Evolutionary conservation across 176 grass and related monocot species (phyloP).

Genomic region (Musa schizocarpa): DNA sequence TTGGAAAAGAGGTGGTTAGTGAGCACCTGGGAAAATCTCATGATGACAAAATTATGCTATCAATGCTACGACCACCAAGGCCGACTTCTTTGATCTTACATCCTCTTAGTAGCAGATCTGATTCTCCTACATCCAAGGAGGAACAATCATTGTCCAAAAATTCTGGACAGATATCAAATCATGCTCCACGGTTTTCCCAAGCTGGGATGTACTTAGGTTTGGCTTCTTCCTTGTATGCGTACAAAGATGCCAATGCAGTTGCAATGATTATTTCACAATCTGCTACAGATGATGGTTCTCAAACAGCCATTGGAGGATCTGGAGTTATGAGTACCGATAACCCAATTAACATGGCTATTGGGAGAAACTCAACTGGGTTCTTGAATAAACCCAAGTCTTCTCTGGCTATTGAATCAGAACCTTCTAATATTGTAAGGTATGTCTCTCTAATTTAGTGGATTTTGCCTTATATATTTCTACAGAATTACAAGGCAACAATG

Average conservation of each 20-base stretch:
- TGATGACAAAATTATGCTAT: neutral
- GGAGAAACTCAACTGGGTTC: neutral
- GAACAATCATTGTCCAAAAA: neutral
- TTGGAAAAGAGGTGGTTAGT: conserved; percentile 6
- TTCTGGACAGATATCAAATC: neutral
- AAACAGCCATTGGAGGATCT: conserved; percentile 17
- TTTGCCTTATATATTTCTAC: neutral
- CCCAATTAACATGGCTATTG: neutral
- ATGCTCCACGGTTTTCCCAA: neutral
- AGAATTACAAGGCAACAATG: neutral
- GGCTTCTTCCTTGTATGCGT: conserved; percentile 2
- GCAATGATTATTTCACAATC: conserved; percentile 9
- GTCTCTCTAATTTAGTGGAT: neutral
- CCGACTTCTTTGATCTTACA: neutral
- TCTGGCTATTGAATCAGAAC: neutral
- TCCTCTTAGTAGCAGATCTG: neutral
- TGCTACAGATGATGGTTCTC: conserved; percentile 20
- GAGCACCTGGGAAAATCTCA: neutral
- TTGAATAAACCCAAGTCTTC: neutral
- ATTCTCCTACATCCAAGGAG: neutral
- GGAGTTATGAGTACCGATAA: neutral
- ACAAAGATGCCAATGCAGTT: conserved; percentile 2
- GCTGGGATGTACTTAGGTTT: neutral
- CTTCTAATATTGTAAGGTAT: neutral
- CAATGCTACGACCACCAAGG: conserved; percentile 7